These are phyloP conservation scores for Prunus padus DNA, from an alignment of 306 rosid genomes.

Conservation along the genomic window DNA sequence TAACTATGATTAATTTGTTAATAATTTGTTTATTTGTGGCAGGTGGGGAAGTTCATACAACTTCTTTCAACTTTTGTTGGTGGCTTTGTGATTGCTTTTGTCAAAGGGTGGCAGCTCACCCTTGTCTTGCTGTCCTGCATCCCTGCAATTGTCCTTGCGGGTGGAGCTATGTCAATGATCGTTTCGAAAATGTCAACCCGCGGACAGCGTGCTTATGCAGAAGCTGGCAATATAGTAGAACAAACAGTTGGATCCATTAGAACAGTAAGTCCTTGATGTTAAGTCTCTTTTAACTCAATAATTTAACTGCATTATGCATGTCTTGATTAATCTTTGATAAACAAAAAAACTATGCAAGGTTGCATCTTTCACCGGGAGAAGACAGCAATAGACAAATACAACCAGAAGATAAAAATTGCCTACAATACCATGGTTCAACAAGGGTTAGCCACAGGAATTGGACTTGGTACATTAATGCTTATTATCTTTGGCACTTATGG, in stretches of 20 bases:
- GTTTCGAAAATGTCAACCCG: constrained; percentile 69
- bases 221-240: constrained; percentile 81
- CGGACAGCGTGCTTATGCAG: constrained; percentile 80
- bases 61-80: constrained; percentile 64
- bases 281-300: neutral
- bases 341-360: constrained; percentile 32
- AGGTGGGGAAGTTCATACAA: constrained; percentile 92
- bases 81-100: constrained; percentile 62
- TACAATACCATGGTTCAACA: constrained; percentile 50
- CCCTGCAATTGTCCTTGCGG: constrained; percentile 53
- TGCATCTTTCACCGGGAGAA: constrained; percentile 92
- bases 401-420: constrained; percentile 58
- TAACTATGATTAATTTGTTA: neutral
- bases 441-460: constrained; percentile 68
- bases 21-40: constrained; percentile 12
- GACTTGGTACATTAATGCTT: constrained; percentile 46
- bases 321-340: neutral
- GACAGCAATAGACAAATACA: constrained; percentile 61
- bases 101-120: constrained; percentile 71
- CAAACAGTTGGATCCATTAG: constrained; percentile 81
- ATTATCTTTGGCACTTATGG: constrained; percentile 65
- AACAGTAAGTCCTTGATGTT: constrained; percentile 49
- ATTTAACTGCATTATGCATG: neutral
- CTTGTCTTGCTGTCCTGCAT: constrained; percentile 58
- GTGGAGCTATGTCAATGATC: constrained; percentile 38